These are phyloP conservation scores for Solanum paucissectum DNA, from an alignment of 257 asterid species.

Conservation along the genomic window DNA sequence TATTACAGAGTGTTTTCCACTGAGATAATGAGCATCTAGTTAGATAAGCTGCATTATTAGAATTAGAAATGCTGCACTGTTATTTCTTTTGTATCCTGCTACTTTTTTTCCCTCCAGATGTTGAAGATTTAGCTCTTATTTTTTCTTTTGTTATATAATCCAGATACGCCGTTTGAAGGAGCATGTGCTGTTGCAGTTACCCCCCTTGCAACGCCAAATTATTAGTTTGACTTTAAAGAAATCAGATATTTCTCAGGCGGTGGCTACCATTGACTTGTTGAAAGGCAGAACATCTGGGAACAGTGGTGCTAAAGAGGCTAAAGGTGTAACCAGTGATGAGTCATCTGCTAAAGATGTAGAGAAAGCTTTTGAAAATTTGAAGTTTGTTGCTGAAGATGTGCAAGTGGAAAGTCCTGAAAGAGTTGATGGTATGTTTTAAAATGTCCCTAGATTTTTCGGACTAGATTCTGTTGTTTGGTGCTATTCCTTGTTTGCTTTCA, in stretches of 20 bases:
- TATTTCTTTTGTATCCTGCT: not conserved
- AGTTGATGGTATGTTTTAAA: constrained; percentile 1
- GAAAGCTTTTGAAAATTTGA: not conserved
- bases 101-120: not conserved
- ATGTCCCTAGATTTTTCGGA: not conserved
- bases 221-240: constrained; percentile 52
- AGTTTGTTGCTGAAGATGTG: constrained; percentile 1
- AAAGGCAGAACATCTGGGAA: constrained; percentile 29
- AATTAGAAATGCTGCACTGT: not conserved
- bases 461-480: not conserved
- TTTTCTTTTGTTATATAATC: constrained; percentile 4
- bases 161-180: constrained; percentile 95
- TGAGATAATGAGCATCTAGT: not conserved
- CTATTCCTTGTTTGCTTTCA: not conserved
- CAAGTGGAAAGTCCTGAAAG: not conserved
- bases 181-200: constrained; percentile 77
- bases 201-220: constrained; percentile 86
- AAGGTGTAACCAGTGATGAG: constrained; percentile 19
- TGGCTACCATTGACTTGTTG: constrained; percentile 41
- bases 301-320: constrained; percentile 29
- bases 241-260: constrained; percentile 67
- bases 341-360: constrained; percentile 11
- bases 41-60: not conserved
- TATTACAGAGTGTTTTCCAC: not conserved
- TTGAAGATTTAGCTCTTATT: not conserved